Conservation (phyloP, 2,329 filamentous ascomycete species). For the Phoma herbarum region DNA sequence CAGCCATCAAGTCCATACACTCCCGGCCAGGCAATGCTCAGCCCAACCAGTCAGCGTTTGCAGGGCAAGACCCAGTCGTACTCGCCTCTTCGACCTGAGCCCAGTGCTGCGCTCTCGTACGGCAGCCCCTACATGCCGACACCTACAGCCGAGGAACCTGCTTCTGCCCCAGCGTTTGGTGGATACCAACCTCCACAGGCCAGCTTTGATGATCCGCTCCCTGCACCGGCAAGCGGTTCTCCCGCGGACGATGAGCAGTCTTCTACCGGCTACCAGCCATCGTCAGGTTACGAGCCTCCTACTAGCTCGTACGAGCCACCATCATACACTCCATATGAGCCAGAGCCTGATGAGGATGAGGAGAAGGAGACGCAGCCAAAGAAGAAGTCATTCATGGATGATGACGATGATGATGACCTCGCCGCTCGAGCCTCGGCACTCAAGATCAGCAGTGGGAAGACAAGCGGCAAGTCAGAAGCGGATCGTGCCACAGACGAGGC, state of each 20-base stretch:
- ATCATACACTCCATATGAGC: constrained; percentile 58
- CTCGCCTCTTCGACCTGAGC: constrained; percentile 43
- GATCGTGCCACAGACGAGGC: constrained; percentile 85
- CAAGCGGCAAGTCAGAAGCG: constrained; percentile 63
- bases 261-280: constrained; percentile 36
- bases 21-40: constrained; percentile 43
- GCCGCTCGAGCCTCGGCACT: constrained; percentile 61
- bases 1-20: constrained; percentile 40
- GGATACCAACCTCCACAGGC: constrained; percentile 38
- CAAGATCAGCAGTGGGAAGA: constrained; percentile 48
- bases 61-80: constrained; percentile 44
- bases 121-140: constrained; percentile 43
- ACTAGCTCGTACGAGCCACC: constrained; percentile 41
- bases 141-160: constrained; percentile 33
- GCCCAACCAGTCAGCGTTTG: constrained; percentile 36
- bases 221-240: constrained; percentile 4
- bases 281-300: constrained; percentile 46
- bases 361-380: constrained; percentile 58
- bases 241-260: constrained; percentile 20
- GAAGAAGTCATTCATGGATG: constrained; percentile 82
- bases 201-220: constrained; percentile 35
- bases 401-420: constrained; percentile 79
- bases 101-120: constrained; percentile 37
- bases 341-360: constrained; percentile 59
- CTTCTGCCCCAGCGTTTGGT: constrained; percentile 36